Evolutionary conservation across 345 rosid genomes (phyloP).

Genomic region (Rubroshorea leprosula): DNA sequence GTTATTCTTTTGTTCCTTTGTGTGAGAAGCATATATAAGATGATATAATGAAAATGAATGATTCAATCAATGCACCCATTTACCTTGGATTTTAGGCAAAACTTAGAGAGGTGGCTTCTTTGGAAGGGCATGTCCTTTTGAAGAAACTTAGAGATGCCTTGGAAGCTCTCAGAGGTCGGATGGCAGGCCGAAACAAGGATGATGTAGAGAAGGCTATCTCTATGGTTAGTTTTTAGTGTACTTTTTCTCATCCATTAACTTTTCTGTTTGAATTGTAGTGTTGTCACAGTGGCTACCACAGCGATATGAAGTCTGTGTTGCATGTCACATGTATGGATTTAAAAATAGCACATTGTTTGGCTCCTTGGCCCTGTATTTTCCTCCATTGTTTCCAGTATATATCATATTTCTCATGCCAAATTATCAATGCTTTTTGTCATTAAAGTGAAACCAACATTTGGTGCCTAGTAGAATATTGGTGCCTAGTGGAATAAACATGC

Average conservation of each 20-base stretch:
- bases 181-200: conserved; percentile 86
- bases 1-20: not conserved
- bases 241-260: not conserved
- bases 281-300: too few species aligned
- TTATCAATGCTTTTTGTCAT: too few species aligned
- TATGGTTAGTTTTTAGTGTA: conserved; percentile 55
- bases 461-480: too few species aligned
- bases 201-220: conserved; percentile 94
- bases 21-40: not conserved
- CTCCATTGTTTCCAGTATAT: too few species aligned
- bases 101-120: conserved; percentile 84
- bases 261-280: too few species aligned
- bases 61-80: conserved; percentile 13
- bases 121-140: conserved; percentile 96
- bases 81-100: conserved; percentile 55
- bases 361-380: too few species aligned
- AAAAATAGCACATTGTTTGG: too few species aligned
- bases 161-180: conserved; percentile 82
- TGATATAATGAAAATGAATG: conserved; percentile 8
- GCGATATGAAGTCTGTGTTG: too few species aligned
- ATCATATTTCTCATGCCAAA: too few species aligned
- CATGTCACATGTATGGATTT: too few species aligned
- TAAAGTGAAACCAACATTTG: too few species aligned
- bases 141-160: conserved; percentile 99
- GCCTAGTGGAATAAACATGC: too few species aligned